Conservation (phyloP, 192 early-diverging fungal species). For the Coemansia sp. region DNA sequence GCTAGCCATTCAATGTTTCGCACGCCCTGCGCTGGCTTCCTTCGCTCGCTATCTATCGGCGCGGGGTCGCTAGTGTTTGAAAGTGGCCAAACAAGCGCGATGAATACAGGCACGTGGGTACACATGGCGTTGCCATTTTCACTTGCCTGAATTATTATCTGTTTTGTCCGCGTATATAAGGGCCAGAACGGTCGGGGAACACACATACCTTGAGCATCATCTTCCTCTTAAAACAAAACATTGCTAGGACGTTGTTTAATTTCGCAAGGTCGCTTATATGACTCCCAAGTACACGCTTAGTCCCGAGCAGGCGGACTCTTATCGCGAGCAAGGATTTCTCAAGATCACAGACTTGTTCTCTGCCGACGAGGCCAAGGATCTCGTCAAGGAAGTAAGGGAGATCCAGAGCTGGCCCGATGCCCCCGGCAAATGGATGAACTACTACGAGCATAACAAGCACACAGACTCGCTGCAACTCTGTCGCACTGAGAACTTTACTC, state of each 20-base stretch:
- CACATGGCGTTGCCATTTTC: not conserved
- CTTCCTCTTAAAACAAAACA: not conserved
- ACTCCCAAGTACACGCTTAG: constrained; percentile 46
- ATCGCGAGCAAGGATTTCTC: constrained; percentile 58
- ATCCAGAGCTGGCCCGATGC: constrained; percentile 58
- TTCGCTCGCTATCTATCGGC: not conserved
- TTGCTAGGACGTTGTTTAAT: not conserved
- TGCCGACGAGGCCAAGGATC: constrained; percentile 50
- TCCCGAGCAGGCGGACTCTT: constrained; percentile 55
- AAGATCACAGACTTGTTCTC: constrained; percentile 61
- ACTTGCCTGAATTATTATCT: not conserved
- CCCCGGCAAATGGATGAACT: constrained; percentile 68
- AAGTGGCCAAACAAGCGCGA: not conserved
- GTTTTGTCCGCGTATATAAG: not conserved
- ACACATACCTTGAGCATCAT: not conserved
- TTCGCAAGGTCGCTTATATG: not conserved
- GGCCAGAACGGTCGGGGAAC: not conserved
- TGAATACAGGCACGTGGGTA: not conserved
- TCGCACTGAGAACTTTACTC: constrained; percentile 67
- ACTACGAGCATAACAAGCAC: constrained; percentile 60
- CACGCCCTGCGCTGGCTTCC: not conserved
- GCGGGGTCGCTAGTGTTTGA: constrained; percentile 1
- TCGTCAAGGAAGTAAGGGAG: constrained; percentile 51
- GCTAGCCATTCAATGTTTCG: not conserved
- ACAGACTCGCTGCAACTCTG: constrained; percentile 58